Evolutionary conservation across 495 filamentous ascomycete genomes (phyloP).

Genomic region (Peziza echinospora): DNA sequence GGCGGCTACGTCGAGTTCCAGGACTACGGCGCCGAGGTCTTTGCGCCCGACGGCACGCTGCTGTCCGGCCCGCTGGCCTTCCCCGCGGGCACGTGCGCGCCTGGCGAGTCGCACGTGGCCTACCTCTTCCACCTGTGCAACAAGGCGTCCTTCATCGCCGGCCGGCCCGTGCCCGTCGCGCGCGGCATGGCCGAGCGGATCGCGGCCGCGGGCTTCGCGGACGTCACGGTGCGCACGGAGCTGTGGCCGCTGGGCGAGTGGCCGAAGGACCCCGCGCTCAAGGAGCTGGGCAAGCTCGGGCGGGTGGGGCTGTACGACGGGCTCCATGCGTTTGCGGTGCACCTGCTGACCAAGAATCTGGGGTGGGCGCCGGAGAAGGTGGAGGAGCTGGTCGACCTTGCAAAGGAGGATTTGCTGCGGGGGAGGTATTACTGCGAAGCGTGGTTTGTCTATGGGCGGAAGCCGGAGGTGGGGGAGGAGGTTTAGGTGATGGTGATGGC

Average conservation of each 20-base stretch:
- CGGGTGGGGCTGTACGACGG: conserved; percentile 24
- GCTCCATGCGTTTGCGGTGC: conserved; percentile 24
- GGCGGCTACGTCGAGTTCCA: conserved; percentile 35
- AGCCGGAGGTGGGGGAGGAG: too few species aligned
- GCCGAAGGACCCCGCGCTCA: conserved; percentile 33
- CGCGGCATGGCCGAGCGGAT: conserved; percentile 24
- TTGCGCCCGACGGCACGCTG: conserved; percentile 30
- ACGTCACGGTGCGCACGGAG: conserved; percentile 28
- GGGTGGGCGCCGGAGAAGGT: conserved; percentile 32
- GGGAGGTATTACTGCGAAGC: not conserved
- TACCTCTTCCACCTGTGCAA: conserved; percentile 27
- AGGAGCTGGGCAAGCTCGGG: conserved; percentile 27
- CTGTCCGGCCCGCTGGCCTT: conserved; percentile 12
- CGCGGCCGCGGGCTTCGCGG: conserved; percentile 35
- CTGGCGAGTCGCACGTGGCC: conserved; percentile 15
- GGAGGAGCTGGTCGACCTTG: conserved; percentile 30
- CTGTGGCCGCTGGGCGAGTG: conserved; percentile 38
- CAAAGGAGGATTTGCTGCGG: conserved; percentile 32
- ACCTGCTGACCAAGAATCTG: conserved; percentile 31
- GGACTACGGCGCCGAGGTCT: conserved; percentile 25
- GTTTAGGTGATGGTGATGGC: too few species aligned
- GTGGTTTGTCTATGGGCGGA: not conserved
- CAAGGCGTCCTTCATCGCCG: conserved; percentile 22
- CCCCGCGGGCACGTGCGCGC: conserved; percentile 25
- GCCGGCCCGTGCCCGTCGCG: conserved; percentile 28